phyloP scores from a whole-genome alignment of 306 rosid species.

The Cucurbita argyrosperma region DNA sequence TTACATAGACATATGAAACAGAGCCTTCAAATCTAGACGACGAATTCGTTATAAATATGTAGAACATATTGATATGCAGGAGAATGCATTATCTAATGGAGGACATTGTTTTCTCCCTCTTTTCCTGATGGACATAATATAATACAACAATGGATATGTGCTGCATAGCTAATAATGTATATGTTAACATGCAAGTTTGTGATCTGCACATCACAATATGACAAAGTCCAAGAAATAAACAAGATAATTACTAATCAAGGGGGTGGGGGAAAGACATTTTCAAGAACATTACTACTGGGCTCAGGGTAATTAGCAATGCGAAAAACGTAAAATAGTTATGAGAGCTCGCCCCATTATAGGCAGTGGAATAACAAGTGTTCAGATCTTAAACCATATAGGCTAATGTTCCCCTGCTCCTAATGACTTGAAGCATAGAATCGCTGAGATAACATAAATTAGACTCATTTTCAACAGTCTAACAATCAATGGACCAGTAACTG shows the following conservation, averaged over 20 bases:
- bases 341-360: not conserved
- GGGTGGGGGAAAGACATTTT: not conserved
- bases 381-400: not conserved
- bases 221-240: not conserved
- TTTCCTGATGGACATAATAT: not conserved
- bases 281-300: not conserved
- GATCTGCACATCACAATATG: not conserved
- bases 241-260: not conserved
- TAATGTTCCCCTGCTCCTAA: not conserved
- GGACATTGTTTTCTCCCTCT: not conserved
- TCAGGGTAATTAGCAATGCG: not conserved
- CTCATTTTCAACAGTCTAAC: not conserved
- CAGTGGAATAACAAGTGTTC: not conserved
- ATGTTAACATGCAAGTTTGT: not conserved
- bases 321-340: not conserved
- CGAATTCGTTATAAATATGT: not conserved
- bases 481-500: not conserved
- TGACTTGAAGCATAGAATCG: not conserved
- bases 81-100: not conserved
- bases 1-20: constrained; percentile 45
- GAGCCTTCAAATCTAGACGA: constrained; percentile 42
- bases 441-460: not conserved
- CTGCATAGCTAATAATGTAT: not conserved
- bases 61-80: not conserved
- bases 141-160: not conserved